Base-by-base conservation (phyloP, 208 protist species). In the Acanthamoeba royreba region DNA sequence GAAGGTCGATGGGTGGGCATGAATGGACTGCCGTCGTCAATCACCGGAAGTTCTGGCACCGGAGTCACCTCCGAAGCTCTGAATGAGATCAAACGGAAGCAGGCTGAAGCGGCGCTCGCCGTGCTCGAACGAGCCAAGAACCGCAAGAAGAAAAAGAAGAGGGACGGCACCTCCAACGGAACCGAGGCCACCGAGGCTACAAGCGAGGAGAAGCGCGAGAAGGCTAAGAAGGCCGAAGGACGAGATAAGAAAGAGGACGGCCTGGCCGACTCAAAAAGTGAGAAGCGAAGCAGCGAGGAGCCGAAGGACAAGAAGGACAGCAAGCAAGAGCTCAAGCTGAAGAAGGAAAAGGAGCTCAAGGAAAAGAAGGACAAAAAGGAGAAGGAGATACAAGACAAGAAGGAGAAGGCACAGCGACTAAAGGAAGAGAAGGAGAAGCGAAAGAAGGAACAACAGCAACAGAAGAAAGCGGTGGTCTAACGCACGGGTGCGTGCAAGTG, bases 121-220 rank as follows among this genome's bases (percentile, higher is more conserved):
- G 66, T 77, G 33, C 66, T 77, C 66, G 66, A 77, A 40, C 66
- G 66, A 22, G 66, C 66, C 35, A 77, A 85, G 74, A 53, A 87
- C 77, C 47, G 42, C 31, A 58, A 87, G 77, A 49, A 87, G 43
- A 58, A 87, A 33, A 87, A 58, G 45, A 87, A 87, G 52, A 61
- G 25, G 52, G 52, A 61, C 19, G 52, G 19, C 22, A 25, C 52
- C 17, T 28, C 17, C 19, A 61, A 17, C 52, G 25, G 25, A 61
- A 61, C 17, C 19, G 52, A 17, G 19, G 52, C 22, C 22, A 25
- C 52, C 22, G 52, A 17, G 17, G 52, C 52, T 61, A 25, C 22
- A 28, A 25, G 17, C 22, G 52, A 28, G 17, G 52, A 61, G 25
- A 33, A 55, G 77, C 40, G 2, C n/a, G n/a, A 13, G 63, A 38